A percentile compares a stretch with the other conserved stretches of the same genome.
Evolutionary conservation across 805 yeast species (phyloP).

Genomic region (Saturnispora diversa): DNA sequence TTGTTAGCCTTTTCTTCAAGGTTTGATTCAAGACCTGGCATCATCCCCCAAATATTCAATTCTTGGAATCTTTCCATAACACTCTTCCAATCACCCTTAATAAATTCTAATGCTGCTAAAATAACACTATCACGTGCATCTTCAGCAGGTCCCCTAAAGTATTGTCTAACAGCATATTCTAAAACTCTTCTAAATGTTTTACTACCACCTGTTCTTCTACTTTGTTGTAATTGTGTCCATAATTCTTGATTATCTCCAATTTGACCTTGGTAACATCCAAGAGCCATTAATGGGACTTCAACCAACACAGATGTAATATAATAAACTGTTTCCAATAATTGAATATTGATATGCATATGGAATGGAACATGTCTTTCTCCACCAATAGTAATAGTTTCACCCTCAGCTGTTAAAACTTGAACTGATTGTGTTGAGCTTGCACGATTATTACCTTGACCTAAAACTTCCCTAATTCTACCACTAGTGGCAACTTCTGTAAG

Average conservation of each 20-base stretch:
- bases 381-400: constrained; percentile 12
- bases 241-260: constrained; percentile 13
- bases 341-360: constrained; percentile 97
- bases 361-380: constrained; percentile 80
- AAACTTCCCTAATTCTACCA: constrained; percentile 78
- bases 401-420: constrained; percentile 10
- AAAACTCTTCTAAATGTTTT: constrained; percentile 87
- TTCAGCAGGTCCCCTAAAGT: constrained; percentile 96
- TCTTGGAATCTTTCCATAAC: constrained; percentile 64
- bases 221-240: constrained; percentile 14
- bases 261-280: constrained; percentile 30
- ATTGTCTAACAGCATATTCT: constrained; percentile 89
- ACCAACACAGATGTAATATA: constrained; percentile 81
- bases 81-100: constrained; percentile 81
- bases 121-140: constrained; percentile 88
- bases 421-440: constrained; percentile 52
- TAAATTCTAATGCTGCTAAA: constrained; percentile 84
- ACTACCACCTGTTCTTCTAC: constrained; percentile 12
- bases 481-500: constrained; percentile 84
- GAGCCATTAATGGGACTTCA: constrained; percentile 85
- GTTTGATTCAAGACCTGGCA: constrained; percentile 41
- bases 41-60: constrained; percentile 68
- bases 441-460: constrained; percentile 68
- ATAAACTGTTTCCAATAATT: constrained; percentile 88
- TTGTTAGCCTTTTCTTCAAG: constrained; percentile 35